Evolutionary conservation across 345 rosid species (phyloP).

Genomic region (Pistacia vera): DNA sequence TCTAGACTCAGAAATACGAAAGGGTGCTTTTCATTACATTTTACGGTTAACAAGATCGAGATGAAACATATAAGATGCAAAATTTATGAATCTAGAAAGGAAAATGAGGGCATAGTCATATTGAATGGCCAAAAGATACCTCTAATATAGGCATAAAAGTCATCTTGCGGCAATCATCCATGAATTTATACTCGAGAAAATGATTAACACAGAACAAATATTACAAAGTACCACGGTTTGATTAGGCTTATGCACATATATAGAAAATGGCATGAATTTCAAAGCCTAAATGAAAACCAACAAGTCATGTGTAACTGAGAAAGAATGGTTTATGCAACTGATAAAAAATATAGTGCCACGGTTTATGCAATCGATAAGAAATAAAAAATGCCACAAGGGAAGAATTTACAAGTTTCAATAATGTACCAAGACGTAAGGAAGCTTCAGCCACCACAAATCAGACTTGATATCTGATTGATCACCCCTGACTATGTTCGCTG

Average conservation of each 20-base stretch:
- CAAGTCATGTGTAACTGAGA: neutral
- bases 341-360: neutral
- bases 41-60: neutral
- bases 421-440: conserved; percentile 72
- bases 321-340: neutral
- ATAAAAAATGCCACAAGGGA: neutral
- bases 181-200: neutral
- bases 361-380: neutral
- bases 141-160: neutral
- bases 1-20: neutral
- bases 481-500: conserved; percentile 23
- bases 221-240: neutral
- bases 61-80: neutral
- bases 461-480: conserved; percentile 31
- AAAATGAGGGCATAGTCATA: neutral
- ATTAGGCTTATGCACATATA: neutral
- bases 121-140: neutral
- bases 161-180: neutral
- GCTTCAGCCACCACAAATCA: conserved; percentile 74
- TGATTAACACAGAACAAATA: neutral
- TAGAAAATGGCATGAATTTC: neutral
- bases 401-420: neutral
- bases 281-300: neutral
- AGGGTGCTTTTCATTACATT: conserved; percentile 1
- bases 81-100: neutral